Conservation (phyloP, 2,329 filamentous ascomycete species). For the Ophiostoma australiae region DNA sequence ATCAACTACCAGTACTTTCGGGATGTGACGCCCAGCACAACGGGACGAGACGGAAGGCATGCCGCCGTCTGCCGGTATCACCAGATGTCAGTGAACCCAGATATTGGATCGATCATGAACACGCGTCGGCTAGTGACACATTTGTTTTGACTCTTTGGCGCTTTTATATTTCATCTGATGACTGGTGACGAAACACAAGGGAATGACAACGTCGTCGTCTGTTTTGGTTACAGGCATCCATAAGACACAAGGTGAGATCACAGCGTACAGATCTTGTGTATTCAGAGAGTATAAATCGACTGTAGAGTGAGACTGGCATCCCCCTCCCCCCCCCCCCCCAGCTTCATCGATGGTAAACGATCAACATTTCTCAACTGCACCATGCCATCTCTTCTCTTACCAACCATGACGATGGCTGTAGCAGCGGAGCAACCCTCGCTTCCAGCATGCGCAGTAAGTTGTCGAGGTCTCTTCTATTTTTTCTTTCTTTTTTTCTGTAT, state of each 20-base stretch:
- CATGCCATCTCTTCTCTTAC: background rate
- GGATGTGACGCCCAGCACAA: background rate
- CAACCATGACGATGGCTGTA: background rate
- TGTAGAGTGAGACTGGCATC: background rate
- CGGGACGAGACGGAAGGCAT: background rate
- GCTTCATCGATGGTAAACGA: too few species aligned
- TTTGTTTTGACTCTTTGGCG: background rate
- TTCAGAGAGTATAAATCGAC: background rate
- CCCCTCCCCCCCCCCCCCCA: too few species aligned
- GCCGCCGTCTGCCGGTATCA: background rate
- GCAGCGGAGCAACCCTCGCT: background rate
- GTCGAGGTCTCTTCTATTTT: background rate
- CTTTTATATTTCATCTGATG: background rate
- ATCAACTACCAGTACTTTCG: background rate
- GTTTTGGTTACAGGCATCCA: background rate
- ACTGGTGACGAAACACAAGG: background rate
- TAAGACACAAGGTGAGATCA: background rate
- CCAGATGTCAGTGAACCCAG: background rate
- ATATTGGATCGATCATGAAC: background rate
- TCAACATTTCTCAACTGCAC: too few species aligned
- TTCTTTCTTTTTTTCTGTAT: background rate
- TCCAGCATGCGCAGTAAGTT: slow-evolving; percentile 15
- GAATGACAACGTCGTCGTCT: background rate
- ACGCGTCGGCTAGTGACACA: slow-evolving; percentile 6
- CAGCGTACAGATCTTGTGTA: background rate